Conservation (phyloP, 2,329 filamentous ascomycete species). For the Calonectria hawksworthii region DNA sequence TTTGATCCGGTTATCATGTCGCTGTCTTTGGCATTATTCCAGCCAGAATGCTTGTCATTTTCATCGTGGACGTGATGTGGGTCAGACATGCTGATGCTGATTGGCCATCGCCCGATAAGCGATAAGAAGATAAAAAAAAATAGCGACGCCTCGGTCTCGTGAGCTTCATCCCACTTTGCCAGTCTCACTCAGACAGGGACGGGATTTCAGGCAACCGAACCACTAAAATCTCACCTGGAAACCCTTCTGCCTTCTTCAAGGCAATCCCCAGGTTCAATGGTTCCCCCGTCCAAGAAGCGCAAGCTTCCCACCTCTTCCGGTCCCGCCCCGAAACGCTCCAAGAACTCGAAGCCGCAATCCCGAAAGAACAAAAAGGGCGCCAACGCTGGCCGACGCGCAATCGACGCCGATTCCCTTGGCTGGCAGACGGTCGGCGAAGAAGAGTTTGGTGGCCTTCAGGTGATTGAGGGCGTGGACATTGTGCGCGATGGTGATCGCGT, state of each 20-base stretch:
- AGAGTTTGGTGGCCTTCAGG: conserved; percentile 92
- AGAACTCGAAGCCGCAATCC: conserved; percentile 44
- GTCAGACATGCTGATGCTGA: background rate
- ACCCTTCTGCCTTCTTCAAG: conserved; percentile 18
- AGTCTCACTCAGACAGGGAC: conserved; percentile 1
- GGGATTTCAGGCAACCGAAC: background rate
- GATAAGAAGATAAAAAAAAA: conserved; percentile 10
- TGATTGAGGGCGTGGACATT: conserved; percentile 93
- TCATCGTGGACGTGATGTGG: background rate
- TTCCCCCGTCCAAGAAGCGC: conserved; percentile 53
- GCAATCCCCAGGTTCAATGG: conserved; percentile 45
- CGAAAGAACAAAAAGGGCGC: conserved; percentile 47
- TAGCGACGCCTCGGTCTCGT: background rate
- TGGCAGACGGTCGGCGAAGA: conserved; percentile 90
- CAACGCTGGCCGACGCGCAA: conserved; percentile 46
- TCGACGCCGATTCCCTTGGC: conserved; percentile 63
- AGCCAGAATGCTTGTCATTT: background rate
- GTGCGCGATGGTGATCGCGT: conserved; percentile 73
- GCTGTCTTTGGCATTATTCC: background rate
- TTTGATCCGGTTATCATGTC: background rate
- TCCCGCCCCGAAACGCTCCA: conserved; percentile 55
- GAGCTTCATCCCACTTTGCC: conserved; percentile 6
- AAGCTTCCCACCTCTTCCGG: conserved; percentile 52
- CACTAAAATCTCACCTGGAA: conserved; percentile 1
- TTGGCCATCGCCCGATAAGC: background rate